Base-by-base conservation (phyloP, 1,139 yeast species). In the Hyphopichia fennica region DNA sequence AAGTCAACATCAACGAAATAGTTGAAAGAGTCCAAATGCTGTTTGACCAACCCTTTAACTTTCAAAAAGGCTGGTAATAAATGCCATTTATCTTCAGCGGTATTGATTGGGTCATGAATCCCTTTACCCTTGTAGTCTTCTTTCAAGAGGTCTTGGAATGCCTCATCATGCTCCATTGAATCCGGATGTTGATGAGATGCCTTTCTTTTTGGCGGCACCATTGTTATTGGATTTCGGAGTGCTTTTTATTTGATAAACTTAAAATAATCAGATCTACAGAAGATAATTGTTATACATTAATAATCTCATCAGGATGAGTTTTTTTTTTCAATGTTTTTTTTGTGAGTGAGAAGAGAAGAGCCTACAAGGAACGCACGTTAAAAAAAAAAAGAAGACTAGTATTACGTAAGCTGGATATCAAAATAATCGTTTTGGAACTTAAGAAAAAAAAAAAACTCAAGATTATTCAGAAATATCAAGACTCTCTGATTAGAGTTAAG, bases 41-140 rank as follows among this genome's bases (percentile, higher is more conserved):
- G 99, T 58, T 95, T 93, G 38, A 93, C 98, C 40, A 93, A 72
- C 41, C 99, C 99, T 62, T 93, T 93, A 36, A 95, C 96, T 59
- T 90, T 90, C 47, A 93, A 71, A 59, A 93, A 93, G 0, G 99
- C 99, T 0, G 99, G 99, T 36, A 93, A 68, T 42, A 93, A 72
- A 54, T 93, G 86, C 99, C 99, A 93, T 65, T 93, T 93, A 65
- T 93, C 99, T 57, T 86, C 73, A 13, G 95, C 96, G 0, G 97
- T 89, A 54, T 82, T 82, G 61, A 93, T 85, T 51, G 87, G 88
- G 67, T 93, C 99, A 1, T 96, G 81, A 46, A 91, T 65, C 43
- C 77, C 76, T 64, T 89, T 93, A 15, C 99, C 99, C 58, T 84
- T 85, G 65, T 87, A 93, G 15, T 79, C 77, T 4, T 95, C 93